Base-by-base conservation (phyloP, 2,329 filamentous ascomycete species). In the Parasarocladium wereldwijsianum region DNA sequence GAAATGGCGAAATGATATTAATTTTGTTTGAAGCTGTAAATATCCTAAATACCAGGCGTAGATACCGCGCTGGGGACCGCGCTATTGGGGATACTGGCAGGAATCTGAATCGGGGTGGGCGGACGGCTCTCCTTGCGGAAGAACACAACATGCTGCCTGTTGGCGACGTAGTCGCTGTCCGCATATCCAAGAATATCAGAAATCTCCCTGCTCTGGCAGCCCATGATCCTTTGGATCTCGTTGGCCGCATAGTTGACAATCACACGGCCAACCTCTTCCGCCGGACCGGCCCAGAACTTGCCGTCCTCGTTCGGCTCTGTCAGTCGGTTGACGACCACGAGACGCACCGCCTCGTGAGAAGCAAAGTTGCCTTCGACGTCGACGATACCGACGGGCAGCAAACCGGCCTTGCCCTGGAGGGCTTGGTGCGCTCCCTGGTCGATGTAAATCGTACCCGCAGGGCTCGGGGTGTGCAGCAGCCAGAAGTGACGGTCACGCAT, bases 401-500 rank as follows among this genome's bases (percentile, higher is more conserved):
- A 69, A 4, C 85, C 83, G 0, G 86, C 85, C 57, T 93, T 93
- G 46, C 76, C 74, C 11, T 74, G 59, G 3, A 96, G 66, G 1
- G 87, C 90, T 19, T 66, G 62, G 55, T 85, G 76, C 4, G 87
- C 87, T 24, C 90, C 90, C n/a, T 71, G 60, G 58, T 98, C 90
- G 43, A 98, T 92, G 57, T 83, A 96, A 16, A 98, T 50, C 3
- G 79, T 93, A 10, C 90, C 90, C 45, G 93, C 86, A 0, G 90
- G 84, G 15, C 77, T 76, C 8, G 94, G 72, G 8, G 87, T 90
- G 54, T 98, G 84, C 0, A 96, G 66, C 28, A 98, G 76, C 90
- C 90, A 98, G 64, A 98, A 96, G 49, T 90, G 85, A 37, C 87
- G 78, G 50, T 94, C 90, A 33, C 84, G 76, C 35, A 96, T 90